A percentile compares a stretch with the other conserved stretches of the same genome.
These are phyloP conservation scores for Saccharum officinarum DNA, from an alignment of 176 grass and related monocot genomes.

Conservation along the genomic window DNA sequence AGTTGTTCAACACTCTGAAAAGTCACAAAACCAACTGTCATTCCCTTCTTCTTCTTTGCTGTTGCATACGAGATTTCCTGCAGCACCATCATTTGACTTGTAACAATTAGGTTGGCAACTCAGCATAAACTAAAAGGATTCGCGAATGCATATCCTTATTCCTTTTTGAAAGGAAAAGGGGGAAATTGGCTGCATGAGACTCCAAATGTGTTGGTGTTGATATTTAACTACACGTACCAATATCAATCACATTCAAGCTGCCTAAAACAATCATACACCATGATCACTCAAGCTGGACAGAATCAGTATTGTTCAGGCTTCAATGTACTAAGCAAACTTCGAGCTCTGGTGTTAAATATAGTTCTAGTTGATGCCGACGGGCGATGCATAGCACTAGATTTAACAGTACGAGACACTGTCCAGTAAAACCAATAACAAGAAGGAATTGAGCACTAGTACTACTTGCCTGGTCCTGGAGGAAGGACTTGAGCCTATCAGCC, in stretches of 20 bases:
- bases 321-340: neutral
- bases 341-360: neutral
- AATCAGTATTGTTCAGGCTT: neutral
- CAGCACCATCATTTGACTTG: conserved; percentile 15
- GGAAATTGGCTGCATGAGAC: neutral
- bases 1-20: conserved; percentile 72
- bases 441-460: neutral
- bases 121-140: neutral
- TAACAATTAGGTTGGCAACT: neutral
- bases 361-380: neutral
- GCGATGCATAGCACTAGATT: neutral
- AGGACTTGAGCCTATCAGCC: conserved; percentile 59
- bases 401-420: neutral
- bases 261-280: neutral
- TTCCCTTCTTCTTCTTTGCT: conserved; percentile 81
- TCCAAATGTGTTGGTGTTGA: neutral
- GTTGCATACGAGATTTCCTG: conserved; percentile 72
- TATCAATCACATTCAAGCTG: neutral
- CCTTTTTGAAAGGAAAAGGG: neutral
- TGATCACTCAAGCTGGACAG: neutral
- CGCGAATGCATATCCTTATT: neutral
- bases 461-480: conserved; percentile 73
- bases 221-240: neutral
- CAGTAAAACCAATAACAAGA: neutral
- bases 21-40: conserved; percentile 88